Percentiles rank a stretch among this genome's conserved stretches.
Evolutionary conservation across 345 rosid genomes (phyloP).

Genomic region (Excoecaria cochinchinensis): DNA sequence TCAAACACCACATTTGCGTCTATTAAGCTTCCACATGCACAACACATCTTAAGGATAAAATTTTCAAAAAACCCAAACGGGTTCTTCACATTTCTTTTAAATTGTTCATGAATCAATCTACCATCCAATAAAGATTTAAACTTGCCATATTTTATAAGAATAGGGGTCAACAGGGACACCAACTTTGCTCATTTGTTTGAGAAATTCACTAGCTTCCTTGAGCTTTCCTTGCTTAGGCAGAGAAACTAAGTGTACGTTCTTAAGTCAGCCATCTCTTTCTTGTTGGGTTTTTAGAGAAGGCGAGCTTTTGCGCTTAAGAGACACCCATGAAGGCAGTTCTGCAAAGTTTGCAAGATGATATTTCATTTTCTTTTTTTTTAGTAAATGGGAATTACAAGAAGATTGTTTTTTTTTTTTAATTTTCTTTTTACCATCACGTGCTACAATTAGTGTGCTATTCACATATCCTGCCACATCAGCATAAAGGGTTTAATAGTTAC

Average conservation of each 20-base stretch:
- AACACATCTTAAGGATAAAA: conserved; percentile 47
- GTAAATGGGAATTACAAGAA: too few relatives aligned
- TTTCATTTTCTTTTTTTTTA: too few relatives aligned
- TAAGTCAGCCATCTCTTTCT: conserved; percentile 40
- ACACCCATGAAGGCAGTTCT: conserved; percentile 55
- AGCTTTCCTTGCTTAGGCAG: conserved; percentile 57
- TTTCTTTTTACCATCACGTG: too few relatives aligned
- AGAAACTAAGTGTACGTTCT: conserved; percentile 56
- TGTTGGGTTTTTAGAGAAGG: conserved; percentile 29
- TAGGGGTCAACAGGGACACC: conserved; percentile 42
- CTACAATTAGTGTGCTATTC: too few relatives aligned
- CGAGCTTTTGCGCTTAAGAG: conserved; percentile 45
- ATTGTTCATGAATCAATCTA: conserved; percentile 40
- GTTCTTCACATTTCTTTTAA: conserved; percentile 27
- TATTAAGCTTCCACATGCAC: conserved; percentile 48
- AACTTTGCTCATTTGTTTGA: conserved; percentile 49
- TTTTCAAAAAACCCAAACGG: conserved; percentile 46
- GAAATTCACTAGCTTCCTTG: conserved; percentile 58
- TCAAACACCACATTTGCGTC: conserved; percentile 63
- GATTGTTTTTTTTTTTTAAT: too few relatives aligned
- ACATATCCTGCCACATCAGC: too few relatives aligned
- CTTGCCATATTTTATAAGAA: conserved; percentile 46
- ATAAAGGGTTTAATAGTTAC: too few relatives aligned
- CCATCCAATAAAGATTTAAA: conserved; percentile 44
- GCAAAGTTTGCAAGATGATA: conserved; percentile 47